Percentiles rank a stretch among this genome's conserved stretches.
phyloP scores from a whole-genome alignment of 345 rosid genomes.

The Abelmoschus esculentus region DNA sequence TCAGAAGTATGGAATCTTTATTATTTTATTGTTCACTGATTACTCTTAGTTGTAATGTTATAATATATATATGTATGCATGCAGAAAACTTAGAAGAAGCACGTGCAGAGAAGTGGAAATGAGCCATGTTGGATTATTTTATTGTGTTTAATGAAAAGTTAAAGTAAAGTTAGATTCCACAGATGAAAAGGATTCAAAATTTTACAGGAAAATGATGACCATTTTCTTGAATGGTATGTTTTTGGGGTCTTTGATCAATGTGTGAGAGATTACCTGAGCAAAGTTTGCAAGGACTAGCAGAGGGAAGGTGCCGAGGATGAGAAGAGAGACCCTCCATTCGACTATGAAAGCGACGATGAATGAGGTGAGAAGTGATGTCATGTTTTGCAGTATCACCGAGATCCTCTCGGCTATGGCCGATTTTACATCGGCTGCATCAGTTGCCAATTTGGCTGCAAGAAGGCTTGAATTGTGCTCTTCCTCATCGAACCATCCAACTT shows the following conservation, averaged over 20 bases:
- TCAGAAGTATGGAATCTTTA: constrained; percentile 30
- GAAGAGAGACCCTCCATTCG: constrained; percentile 99
- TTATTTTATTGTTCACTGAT: constrained; percentile 14
- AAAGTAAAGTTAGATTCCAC: too few species aligned
- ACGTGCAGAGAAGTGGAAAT: constrained; percentile 31
- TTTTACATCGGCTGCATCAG: constrained; percentile 94
- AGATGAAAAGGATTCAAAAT: too few species aligned
- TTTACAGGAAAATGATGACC: too few species aligned
- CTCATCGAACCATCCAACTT: constrained; percentile 98
- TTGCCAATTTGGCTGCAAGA: constrained; percentile 74
- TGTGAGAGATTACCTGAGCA: constrained; percentile 65
- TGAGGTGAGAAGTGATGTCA: constrained; percentile 97
- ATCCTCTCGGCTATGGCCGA: constrained; percentile 97
- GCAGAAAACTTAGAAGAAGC: constrained; percentile 26
- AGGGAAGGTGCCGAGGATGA: constrained; percentile 89
- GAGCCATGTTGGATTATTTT: too few species aligned
- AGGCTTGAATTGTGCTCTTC: constrained; percentile 98
- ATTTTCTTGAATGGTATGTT: too few species aligned
- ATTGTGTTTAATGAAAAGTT: too few species aligned
- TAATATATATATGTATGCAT: background rate
- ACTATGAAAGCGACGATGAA: constrained; percentile 95
- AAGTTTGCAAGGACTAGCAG: constrained; percentile 97
- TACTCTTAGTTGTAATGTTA: constrained; percentile 9
- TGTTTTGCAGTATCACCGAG: constrained; percentile 92
- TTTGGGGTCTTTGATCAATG: too few species aligned